Evolutionary conservation across 345 rosid genomes (phyloP), one percentile per base, ranked within the genome.

Genomic region (Noccaea bulbosa): DNA sequence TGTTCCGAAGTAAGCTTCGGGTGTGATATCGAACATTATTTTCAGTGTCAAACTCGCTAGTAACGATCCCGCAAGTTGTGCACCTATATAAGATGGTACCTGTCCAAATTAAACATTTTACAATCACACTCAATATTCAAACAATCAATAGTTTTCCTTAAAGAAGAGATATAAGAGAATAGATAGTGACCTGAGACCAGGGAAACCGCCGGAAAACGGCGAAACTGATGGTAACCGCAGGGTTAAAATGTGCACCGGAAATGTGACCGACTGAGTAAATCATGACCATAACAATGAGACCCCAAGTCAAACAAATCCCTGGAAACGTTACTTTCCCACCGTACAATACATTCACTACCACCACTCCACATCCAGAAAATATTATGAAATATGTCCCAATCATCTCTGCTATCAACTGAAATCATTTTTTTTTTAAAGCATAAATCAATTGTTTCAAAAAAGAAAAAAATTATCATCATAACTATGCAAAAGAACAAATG

Each of bases 201-300:
- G 91, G 90, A 35, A 89, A 85, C 6, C 82, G 79, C 6, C 85
- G 72, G 52, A 86, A 85, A 75, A 85, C 20, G 4, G 94, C 86
- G 4, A 79, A 81, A 20, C 89, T 70, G 44, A 92, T 15, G 37
- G 98, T 87, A 43, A 92, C 92, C 2, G 92, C 89, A 0, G 88
- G 93, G 33, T 91, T 86, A 65, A 91, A 84, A 81, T 91, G 93
- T 20, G 90, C 98, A 8, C 96, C 96, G 22, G 98, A 92, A n/a
- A 89, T 82, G 70, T 87, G 94, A 57, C 92, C 92, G 1, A 82
- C 66, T 7, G 94, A 76, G 51, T 87, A 89, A 11, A 87, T 45
- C 90, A 92, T 83, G 16, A 88, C 92, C 90, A 84, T 86, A 3
- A 87, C 87, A 52, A 87, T 86, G 6, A 87, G 77, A 43, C 96